phyloP scores from a whole-genome alignment of 225 moss, liverwort and hornwort species.

The Thuidium tamariscinum region DNA sequence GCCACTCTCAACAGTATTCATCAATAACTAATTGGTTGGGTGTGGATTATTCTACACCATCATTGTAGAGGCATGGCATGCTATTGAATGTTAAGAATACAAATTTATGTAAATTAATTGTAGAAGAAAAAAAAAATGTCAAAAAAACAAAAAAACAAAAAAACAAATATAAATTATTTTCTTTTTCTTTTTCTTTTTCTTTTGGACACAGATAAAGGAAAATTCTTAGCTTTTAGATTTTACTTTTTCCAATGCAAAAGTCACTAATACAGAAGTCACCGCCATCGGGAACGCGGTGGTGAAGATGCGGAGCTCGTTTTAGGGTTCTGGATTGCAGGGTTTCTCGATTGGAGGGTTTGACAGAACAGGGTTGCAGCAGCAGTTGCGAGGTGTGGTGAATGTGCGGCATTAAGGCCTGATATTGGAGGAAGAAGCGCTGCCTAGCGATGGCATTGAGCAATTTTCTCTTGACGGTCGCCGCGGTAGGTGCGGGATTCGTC shows the following conservation, averaged over 20 bases:
- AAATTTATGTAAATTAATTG: no score
- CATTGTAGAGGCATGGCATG: no score
- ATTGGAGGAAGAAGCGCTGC: background rate
- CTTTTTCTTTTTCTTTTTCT: no score
- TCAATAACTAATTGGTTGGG: no score
- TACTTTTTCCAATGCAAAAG: background rate
- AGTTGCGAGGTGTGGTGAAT: background rate
- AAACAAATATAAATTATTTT: no score
- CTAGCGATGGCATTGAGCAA: slow-evolving; percentile 62
- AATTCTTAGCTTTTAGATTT: background rate
- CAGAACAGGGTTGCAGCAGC: background rate
- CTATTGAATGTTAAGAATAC: no score
- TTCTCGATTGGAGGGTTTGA: background rate
- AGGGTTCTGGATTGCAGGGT: background rate
- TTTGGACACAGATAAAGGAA: no score
- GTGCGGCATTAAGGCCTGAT: background rate
- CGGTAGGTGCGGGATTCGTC: slow-evolving; percentile 62
- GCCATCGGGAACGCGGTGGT: background rate
- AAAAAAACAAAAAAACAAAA: no score
- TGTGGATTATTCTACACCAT: no score
- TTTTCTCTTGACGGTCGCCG: slow-evolving; percentile 70
- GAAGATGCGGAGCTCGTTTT: background rate
- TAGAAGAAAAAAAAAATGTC: no score
- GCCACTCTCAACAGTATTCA: no score
- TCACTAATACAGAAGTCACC: background rate